Conservation (phyloP, 139 green algal species). For the Desmodesmus armatus region DNA sequence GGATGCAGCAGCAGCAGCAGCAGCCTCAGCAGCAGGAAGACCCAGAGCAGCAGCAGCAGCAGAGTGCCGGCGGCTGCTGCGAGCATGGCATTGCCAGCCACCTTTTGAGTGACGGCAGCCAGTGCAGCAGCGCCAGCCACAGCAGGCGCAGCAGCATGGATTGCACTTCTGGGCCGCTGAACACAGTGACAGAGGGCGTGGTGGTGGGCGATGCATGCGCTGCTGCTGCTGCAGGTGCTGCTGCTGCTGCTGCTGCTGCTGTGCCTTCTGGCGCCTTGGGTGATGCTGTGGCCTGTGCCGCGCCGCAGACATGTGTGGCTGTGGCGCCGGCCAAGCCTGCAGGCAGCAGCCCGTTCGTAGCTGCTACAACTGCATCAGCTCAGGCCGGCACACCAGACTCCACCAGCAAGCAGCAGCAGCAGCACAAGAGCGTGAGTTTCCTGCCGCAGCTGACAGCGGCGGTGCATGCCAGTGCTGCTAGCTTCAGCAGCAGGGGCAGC, state of each 20-base stretch:
- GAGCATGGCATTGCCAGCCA: no score
- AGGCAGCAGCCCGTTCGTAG: no score
- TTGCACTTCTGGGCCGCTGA: no score
- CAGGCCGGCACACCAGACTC: no score
- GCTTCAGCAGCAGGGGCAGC: constrained; percentile 29
- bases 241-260: not conserved
- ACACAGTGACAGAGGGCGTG: no score
- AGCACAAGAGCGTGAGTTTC: not conserved
- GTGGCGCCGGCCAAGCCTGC: no score
- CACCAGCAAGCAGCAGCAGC: not conserved
- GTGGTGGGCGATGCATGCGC: not conserved
- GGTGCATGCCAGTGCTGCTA: constrained; percentile 15
- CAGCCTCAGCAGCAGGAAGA: constrained; percentile 11
- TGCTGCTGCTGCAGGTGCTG: not conserved
- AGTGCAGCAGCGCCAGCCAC: no score
- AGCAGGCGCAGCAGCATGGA: not conserved
- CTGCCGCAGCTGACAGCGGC: not conserved
- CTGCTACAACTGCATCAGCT: no score
- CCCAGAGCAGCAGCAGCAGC: not conserved
- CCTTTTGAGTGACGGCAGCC: no score
- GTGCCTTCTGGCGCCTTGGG: no score
- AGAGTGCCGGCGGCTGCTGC: no score
- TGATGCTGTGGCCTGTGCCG: no score
- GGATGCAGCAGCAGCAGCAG: constrained; percentile 32
- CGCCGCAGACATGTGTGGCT: not conserved